phyloP scores from a whole-genome alignment of 106 monocot species.

The Vanilla planifolia region DNA sequence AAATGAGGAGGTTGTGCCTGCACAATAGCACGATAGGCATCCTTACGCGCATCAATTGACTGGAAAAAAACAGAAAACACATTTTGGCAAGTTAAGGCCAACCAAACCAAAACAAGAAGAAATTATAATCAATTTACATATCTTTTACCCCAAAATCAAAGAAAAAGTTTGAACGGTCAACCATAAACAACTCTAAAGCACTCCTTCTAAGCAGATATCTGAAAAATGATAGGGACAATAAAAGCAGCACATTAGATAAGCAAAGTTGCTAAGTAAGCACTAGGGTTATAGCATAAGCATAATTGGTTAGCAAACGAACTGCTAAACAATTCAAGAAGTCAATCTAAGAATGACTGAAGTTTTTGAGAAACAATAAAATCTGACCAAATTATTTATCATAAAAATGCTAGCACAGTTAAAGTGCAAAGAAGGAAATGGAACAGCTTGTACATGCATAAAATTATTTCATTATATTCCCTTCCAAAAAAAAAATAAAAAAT shows the following conservation, averaged over 20 bases:
- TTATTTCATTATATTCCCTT: no score
- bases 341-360: no score
- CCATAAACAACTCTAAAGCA: slow-evolving; percentile 94
- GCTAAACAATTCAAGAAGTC: no score
- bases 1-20: slow-evolving; percentile 75
- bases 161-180: slow-evolving; percentile 91
- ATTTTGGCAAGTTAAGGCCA: neutral
- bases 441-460: no score
- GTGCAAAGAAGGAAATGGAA: no score
- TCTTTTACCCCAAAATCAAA: slow-evolving; percentile 89
- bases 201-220: slow-evolving; percentile 92
- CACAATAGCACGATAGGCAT: slow-evolving; percentile 87
- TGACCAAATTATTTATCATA: no score
- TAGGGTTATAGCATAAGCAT: neutral
- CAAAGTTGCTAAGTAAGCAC: neutral
- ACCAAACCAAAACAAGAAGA: neutral
- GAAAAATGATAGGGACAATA: slow-evolving; percentile 9
- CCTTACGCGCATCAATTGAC: slow-evolving; percentile 80
- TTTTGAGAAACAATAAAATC: no score
- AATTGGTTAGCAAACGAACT: neutral
- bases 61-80: slow-evolving; percentile 16
- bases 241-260: neutral
- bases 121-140: neutral
- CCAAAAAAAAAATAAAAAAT: no score
- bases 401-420: no score